Conservation (phyloP, 345 rosid genomes). For the Pugionium dolabratum region DNA sequence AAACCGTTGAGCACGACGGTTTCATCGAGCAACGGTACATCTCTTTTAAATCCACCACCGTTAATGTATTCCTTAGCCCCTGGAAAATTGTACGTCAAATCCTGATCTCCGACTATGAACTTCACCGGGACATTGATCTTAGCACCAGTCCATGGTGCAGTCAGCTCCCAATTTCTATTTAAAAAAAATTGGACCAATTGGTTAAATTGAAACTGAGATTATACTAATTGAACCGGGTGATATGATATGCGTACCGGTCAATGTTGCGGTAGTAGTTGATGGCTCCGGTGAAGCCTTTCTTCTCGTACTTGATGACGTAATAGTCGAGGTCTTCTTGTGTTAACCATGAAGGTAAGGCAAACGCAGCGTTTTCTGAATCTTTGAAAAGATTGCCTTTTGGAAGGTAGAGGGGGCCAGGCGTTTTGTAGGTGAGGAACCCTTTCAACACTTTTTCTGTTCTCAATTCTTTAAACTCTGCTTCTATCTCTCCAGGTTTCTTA, state of each 20-base stretch:
- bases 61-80: constrained; percentile 61
- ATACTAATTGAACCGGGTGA: not conserved
- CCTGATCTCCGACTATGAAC: constrained; percentile 73
- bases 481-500: constrained; percentile 69
- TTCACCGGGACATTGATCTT: constrained; percentile 63
- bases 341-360: constrained; percentile 67
- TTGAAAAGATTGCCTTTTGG: constrained; percentile 56
- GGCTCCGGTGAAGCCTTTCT: constrained; percentile 72
- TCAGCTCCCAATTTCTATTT: constrained; percentile 84
- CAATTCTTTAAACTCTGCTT: constrained; percentile 50
- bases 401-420: constrained; percentile 55
- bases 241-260: constrained; percentile 47
- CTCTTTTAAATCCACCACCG: constrained; percentile 53
- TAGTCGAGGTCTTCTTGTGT: constrained; percentile 58
- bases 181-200: too few species aligned
- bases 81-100: constrained; percentile 55
- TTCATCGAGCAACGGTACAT: constrained; percentile 71
- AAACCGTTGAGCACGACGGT: constrained; percentile 68
- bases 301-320: constrained; percentile 50
- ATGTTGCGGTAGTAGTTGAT: constrained; percentile 78
- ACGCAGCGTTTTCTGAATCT: constrained; percentile 28
- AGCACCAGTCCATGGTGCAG: constrained; percentile 64
- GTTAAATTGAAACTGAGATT: not conserved
- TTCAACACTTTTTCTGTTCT: constrained; percentile 54
- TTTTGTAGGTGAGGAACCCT: constrained; percentile 49